These are phyloP conservation scores for Davidsoniella neocaledoniae DNA, from an alignment of 2,329 filamentous ascomycete species.

Conservation along the genomic window DNA sequence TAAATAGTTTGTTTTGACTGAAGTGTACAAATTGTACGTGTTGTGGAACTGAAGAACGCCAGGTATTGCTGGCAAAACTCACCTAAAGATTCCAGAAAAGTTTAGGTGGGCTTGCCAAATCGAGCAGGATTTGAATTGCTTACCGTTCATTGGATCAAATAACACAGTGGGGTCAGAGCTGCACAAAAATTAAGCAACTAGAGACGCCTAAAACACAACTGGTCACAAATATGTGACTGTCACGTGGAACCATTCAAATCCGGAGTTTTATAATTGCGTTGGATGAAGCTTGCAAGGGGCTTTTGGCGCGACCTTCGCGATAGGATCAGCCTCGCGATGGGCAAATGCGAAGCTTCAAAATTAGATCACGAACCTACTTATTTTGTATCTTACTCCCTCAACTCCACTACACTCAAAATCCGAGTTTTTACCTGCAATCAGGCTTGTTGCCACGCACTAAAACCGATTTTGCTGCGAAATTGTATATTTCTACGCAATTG, in stretches of 20 bases:
- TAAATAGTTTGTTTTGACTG: not conserved
- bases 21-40: not conserved
- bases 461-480: too few relatives aligned
- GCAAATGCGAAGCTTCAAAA: constrained; percentile 1
- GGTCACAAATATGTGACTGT: not conserved
- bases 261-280: not conserved
- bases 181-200: not conserved
- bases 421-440: too few relatives aligned
- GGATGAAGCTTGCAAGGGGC: not conserved
- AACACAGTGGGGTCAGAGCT: not conserved
- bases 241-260: not conserved
- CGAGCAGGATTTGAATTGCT: constrained; percentile 2
- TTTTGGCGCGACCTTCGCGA: constrained; percentile 10
- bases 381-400: not conserved
- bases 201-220: not conserved
- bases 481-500: not conserved
- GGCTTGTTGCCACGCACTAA: too few relatives aligned
- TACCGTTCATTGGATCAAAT: constrained; percentile 4
- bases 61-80: not conserved
- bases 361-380: not conserved
- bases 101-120: not conserved
- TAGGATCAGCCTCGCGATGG: constrained; percentile 12
- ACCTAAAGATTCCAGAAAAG: not conserved
- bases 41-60: not conserved
- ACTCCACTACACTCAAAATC: not conserved